Base-by-base conservation (phyloP, 2,329 filamentous ascomycete species). In the Fusarium bulbicola region DNA sequence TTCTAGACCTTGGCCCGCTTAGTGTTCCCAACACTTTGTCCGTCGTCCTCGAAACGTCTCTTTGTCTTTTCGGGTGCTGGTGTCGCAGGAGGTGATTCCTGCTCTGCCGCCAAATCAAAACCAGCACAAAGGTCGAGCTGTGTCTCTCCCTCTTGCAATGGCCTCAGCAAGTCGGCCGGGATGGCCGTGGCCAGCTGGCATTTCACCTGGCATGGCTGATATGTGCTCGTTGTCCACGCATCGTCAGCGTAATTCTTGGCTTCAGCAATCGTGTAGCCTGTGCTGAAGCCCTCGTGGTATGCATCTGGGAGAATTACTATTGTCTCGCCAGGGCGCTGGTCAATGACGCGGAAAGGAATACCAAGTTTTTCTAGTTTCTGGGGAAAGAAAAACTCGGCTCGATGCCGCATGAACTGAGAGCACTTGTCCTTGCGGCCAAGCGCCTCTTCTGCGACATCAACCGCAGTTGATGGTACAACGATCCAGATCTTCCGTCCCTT, bases 371-470 rank as follows among this genome's bases (percentile, higher is more conserved):
- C 75, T 4, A 83, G 81, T 65, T 82, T 82, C 36, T 82, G 79
- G 4, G 82, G 82, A 58, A 83, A 83, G 72, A 83, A 80, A 70
- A 83, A 83, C 67, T 83, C 82, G 40, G 82, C 82, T 45, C 82
- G 78, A 71, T 83, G 82, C 26, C 82, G 80, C 82, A 83, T 83
- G 59, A 83, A 83, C 60, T 83, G 82, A 11, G 82, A 83, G 60
- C 82, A 83, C 63, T 76, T 77, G 28, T 63, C 66, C 36, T 77
- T 78, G 36, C 82, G 78, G 15, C 79, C 80, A 24, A 83, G 76
- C 7, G 78, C 79, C 47, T 77, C 69, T 63, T 83, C 82, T 13
- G 81, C 81, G 34, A 79, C 37, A 45, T 81, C 77, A 36, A 83
- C 79, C 21, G 79, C 80, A 2, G 80, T 82, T 24, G 81, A 79